phyloP scores from a whole-genome alignment of 805 yeast genomes.

The Candida chilensis region DNA sequence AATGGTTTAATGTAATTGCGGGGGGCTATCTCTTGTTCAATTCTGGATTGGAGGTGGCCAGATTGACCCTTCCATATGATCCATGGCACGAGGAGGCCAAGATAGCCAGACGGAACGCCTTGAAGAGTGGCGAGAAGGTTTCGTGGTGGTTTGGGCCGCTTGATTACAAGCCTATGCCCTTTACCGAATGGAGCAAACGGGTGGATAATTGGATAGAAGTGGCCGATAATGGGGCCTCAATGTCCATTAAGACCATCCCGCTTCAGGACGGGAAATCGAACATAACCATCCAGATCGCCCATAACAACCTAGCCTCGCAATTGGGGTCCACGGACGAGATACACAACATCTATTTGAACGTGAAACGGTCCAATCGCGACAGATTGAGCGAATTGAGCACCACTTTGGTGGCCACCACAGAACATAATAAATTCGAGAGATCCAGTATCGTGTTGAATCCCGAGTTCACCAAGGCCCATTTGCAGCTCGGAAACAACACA shows the following conservation, averaged over 20 bases:
- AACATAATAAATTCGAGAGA: conserved; percentile 24
- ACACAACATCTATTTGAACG: neutral
- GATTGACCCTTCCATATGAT: conserved; percentile 40
- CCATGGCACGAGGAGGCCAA: conserved; percentile 71
- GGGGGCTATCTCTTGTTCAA: conserved; percentile 44
- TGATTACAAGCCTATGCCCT: conserved; percentile 43
- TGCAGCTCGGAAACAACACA: conserved; percentile 23
- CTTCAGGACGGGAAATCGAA: neutral
- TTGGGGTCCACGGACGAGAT: neutral
- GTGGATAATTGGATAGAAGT: conserved; percentile 9
- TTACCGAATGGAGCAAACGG: conserved; percentile 21
- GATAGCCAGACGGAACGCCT: conserved; percentile 40
- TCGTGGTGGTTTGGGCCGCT: conserved; percentile 64
- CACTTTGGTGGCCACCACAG: conserved; percentile 16
- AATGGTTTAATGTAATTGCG: conserved; percentile 6
- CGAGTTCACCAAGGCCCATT: conserved; percentile 17
- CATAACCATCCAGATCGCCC: neutral
- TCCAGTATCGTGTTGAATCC: conserved; percentile 21
- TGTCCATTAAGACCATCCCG: neutral
- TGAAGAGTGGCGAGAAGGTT: conserved; percentile 34
- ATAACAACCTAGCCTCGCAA: neutral
- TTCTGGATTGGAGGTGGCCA: conserved; percentile 45
- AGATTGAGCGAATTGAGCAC: conserved; percentile 7
- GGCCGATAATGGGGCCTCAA: conserved; percentile 6
- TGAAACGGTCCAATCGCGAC: neutral